Percentiles rank a stretch among this genome's conserved stretches.
Conservation (phyloP, 139 green algal species). For the Coelastrella sp. region DNA sequence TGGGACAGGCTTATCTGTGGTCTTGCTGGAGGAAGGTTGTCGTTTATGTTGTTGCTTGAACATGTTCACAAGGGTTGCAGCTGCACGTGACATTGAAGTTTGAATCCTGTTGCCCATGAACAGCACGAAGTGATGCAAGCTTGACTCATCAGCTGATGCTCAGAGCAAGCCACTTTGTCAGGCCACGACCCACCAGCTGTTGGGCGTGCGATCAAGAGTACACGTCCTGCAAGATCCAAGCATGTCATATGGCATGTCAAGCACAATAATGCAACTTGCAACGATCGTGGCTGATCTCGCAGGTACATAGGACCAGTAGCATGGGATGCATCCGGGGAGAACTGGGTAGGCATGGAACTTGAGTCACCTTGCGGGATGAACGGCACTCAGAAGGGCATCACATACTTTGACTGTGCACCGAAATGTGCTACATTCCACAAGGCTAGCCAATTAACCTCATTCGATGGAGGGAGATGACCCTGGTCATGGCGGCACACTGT, state of each 20-base stretch:
- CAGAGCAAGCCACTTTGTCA: too few species aligned
- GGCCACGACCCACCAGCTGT: too few species aligned
- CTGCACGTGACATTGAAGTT: background rate
- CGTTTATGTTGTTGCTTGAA: background rate
- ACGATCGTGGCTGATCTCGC: background rate
- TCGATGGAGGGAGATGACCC: too few species aligned
- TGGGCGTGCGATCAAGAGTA: background rate
- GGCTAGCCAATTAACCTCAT: slow-evolving; percentile 15
- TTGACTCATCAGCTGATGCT: too few species aligned
- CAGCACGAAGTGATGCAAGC: too few species aligned
- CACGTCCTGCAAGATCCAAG: background rate
- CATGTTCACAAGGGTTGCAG: background rate
- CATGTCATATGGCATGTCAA: background rate
- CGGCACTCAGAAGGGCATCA: slow-evolving; percentile 15
- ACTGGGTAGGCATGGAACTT: slow-evolving; percentile 46
- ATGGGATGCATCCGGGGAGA: slow-evolving; percentile 9
- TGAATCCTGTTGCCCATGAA: too few species aligned
- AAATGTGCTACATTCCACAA: slow-evolving; percentile 11
- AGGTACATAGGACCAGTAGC: slow-evolving; percentile 44
- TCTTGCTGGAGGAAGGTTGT: background rate
- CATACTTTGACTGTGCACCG: slow-evolving; percentile 20
- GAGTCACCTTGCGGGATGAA: slow-evolving; percentile 31
- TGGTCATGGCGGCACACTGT: background rate
- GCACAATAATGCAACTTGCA: background rate
- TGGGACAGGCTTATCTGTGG: background rate